A percentile compares a stretch with the other conserved stretches of the same genome.
Conservation (phyloP, 331 rosid species). For the Pyrus hybrid region DNA sequence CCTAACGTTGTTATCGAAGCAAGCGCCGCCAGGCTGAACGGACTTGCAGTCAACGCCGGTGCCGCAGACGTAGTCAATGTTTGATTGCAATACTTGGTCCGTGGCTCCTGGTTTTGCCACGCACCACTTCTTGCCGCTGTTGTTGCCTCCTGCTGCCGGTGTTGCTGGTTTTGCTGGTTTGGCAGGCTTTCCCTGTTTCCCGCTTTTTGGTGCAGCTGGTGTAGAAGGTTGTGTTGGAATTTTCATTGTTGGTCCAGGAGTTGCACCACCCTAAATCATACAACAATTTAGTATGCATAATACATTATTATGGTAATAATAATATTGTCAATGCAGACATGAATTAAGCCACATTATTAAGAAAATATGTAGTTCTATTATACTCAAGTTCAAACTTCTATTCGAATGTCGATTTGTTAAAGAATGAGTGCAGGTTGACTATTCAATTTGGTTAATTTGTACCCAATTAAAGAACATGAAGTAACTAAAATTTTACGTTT, state of each 20-base stretch:
- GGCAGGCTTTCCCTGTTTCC: too few species aligned
- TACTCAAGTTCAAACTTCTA: too few species aligned
- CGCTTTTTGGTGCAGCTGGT: not conserved
- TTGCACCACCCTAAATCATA: not conserved
- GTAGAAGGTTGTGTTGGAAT: not conserved
- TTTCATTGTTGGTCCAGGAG: not conserved
- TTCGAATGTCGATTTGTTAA: too few species aligned
- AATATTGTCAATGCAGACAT: too few species aligned
- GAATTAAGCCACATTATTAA: too few species aligned
- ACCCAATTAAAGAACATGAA: too few species aligned
- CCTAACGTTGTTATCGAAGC: conserved; percentile 33
- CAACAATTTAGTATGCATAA: not conserved
- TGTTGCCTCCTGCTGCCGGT: not conserved
- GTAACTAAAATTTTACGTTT: too few species aligned
- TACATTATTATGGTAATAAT: not conserved
- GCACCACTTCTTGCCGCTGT: conserved; percentile 41
- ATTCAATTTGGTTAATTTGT: too few species aligned
- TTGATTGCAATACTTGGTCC: conserved; percentile 35
- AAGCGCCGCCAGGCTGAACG: conserved; percentile 55
- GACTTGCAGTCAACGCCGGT: conserved; percentile 51
- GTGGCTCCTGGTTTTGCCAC: conserved; percentile 48
- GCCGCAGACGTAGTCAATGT: conserved; percentile 69
- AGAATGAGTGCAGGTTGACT: too few species aligned
- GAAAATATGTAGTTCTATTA: too few species aligned
- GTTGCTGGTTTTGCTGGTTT: not conserved